Base-by-base conservation (phyloP, 768 basidiomycete species). In the Royoungia palumana region DNA sequence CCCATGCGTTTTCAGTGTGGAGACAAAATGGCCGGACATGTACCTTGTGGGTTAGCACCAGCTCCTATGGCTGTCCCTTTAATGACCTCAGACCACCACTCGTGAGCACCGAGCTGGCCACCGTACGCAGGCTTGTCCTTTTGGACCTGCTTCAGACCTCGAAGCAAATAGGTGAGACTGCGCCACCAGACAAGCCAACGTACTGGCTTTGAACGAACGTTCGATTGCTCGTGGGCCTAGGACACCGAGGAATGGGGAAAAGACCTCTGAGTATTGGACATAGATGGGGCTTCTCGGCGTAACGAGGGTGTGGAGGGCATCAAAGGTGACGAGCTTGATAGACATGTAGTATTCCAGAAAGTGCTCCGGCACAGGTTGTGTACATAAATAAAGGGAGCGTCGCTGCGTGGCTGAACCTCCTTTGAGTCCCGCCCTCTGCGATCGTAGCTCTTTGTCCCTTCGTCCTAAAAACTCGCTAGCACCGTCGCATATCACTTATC, bases 11-110 rank as follows among this genome's bases (percentile, higher is more conserved):
- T 52, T 45, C n/a, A 46, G 60, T 41, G 55, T 44, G 57, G 48
- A 54, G 39, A 37, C 41, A 41, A 46, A 39, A 52, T 20, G 49
- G 40, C 24, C 13, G 38, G 32, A 32, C 6, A 32, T 71, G 53
- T 51, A 83, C 85, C 76, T 58, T 70, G 62, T 41, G 76, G 62
- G 65, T 85, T 72, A 4, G 82, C 89, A 1, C 87, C 87, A 36
- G 89, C 87, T 4, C 82, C 87, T 3, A 88, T 65, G 16, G 88
- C 89, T 32, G 89, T 91, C 49, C 78, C 70, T 48, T 72, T 73
- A 52, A 92, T 83, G 34, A 92, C 87, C 53, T 87, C 82, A n/a
- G 71, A 64, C 89, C 89, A 92, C 88, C 87, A 91, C 3, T 60
- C 65, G 27, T 75, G 63, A 40, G 75, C 74, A 41, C 83, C 83